Conservation (phyloP, 2,329 filamentous ascomycete genomes). For the Ophiostoma sp. region DNA sequence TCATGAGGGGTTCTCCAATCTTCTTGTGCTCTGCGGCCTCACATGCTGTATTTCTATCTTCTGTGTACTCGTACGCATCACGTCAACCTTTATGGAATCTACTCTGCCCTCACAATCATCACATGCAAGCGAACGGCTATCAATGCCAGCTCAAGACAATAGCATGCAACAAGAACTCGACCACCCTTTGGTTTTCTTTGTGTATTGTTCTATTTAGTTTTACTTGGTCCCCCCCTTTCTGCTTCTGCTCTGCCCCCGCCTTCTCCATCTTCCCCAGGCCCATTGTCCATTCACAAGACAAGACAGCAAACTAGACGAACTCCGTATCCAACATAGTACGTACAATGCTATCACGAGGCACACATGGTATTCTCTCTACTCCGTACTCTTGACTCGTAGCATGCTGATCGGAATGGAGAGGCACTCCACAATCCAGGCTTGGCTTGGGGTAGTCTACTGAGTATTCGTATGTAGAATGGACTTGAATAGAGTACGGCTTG, state of each 20-base stretch:
- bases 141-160: no score
- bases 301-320: neutral
- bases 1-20: constrained; percentile 1
- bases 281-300: neutral
- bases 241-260: neutral
- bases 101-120: no score
- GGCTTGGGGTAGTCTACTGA: neutral
- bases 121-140: no score
- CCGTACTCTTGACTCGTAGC: neutral
- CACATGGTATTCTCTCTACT: no score
- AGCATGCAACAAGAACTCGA: no score
- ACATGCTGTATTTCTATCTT: neutral
- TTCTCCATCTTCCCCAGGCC: constrained; percentile 1
- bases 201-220: no score
- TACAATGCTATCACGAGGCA: neutral
- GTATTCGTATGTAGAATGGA: no score
- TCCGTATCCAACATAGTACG: constrained; percentile 5
- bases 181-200: neutral
- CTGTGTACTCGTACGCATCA: no score
- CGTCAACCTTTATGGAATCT: no score
- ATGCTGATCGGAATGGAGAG: neutral
- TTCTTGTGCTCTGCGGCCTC: neutral
- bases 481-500: no score
- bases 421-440: neutral
- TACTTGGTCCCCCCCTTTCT: neutral